Evolutionary conservation across 2,329 filamentous ascomycete species (phyloP), one percentile per base, ranked within the genome.

Genomic region (Microsporum canis): DNA sequence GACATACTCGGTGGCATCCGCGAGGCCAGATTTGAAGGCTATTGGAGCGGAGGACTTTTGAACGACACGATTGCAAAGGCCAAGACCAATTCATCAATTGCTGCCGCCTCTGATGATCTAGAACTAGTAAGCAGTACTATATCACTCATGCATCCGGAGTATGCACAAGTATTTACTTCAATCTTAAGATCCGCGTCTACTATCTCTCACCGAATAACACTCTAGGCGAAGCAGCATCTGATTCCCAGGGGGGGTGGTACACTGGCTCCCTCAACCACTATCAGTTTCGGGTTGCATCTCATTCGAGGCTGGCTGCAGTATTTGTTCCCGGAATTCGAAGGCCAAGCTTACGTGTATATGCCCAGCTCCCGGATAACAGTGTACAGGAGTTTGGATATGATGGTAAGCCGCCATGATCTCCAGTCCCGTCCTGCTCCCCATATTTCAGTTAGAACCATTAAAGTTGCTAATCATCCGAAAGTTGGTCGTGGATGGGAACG

Each of bases 341-440:
- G n/a, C 55, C 55, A 10, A 17, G 23, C 14, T 27, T 57, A 23
- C 55, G 55, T n/a, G 33, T 57, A 57, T 57, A 57, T 41, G 55
- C 55, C n/a, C 55, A 57, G 33, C n/a, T 57, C 10, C n/a, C 1
- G 4, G 55, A 57, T 27, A 29, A 57, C 14, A 57, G 33, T 39
- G 39, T 57, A 23, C 55, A 57, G 33, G 55, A 57, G 27, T 57
- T 57, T 41, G 55, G 55, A 23, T 57, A 39, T 39, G 55, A 57
- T 17, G 55, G 55, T 57, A 41, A 57, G 55, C 10, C 39, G 55
- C 17, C 55, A 34, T 14, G 23, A 41, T 57, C 4, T 10, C 39
- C n/a, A 27, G 14, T 10, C 49, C 27, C 27, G 8, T 47, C 17
- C 17, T 17, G 23, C 17, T 12, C 17, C 1, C 43, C 23, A 12